Percentiles rank a stretch among this genome's conserved stretches.
Evolutionary conservation across 345 rosid species (phyloP).

Genomic region (Populus nigra): DNA sequence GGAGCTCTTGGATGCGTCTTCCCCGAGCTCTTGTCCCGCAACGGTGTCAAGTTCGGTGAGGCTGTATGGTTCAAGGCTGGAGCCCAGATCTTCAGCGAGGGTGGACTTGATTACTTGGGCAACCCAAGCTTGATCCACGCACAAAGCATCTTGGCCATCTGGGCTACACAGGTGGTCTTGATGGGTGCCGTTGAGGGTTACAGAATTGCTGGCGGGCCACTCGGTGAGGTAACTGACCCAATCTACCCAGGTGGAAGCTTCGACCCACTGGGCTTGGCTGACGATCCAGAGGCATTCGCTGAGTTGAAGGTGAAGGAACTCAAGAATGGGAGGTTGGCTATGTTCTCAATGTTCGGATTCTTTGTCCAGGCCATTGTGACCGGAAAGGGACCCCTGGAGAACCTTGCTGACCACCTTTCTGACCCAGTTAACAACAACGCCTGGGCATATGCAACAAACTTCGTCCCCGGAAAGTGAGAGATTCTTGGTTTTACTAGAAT

Average conservation of each 20-base stretch:
- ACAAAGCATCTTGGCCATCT: constrained; percentile 33
- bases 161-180: constrained; percentile 28
- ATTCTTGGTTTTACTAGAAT: too few relatives aligned
- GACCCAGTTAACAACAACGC: constrained; percentile 32
- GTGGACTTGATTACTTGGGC: constrained; percentile 29
- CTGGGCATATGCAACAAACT: constrained; percentile 21
- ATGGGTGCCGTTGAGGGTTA: constrained; percentile 20
- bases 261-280: too few relatives aligned
- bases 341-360: too few relatives aligned
- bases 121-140: constrained; percentile 34
- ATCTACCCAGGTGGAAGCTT: constrained; percentile 31
- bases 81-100: constrained; percentile 30
- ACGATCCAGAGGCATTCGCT: too few relatives aligned
- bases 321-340: constrained; percentile 27
- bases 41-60: constrained; percentile 32
- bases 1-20: constrained; percentile 14
- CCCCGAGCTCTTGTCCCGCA: constrained; percentile 31
- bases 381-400: too few relatives aligned
- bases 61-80: constrained; percentile 35
- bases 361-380: too few relatives aligned
- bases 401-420: constrained; percentile 23
- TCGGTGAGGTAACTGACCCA: constrained; percentile 22
- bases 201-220: too few relatives aligned
- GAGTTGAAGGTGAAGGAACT: constrained; percentile 24
- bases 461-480: too few relatives aligned